Base-by-base conservation (phyloP, 1,139 yeast genomes). In the Sugiyamaella neomexicana region DNA sequence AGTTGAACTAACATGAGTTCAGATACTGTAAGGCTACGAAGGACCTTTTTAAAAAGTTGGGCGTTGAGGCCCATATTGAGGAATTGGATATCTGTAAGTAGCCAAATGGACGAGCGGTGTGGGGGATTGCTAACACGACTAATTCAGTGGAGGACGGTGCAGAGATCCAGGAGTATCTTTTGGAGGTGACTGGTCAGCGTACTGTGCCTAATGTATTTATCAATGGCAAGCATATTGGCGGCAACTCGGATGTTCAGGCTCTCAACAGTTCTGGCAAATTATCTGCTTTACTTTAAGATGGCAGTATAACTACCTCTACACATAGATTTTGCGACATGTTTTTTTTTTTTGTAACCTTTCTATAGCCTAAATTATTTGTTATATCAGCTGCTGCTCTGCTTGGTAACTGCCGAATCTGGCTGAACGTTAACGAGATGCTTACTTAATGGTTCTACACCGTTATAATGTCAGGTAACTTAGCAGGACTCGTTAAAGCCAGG, bases 201-300 rank as follows among this genome's bases (percentile, higher is more conserved):
- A 89, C 97, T 40, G 98, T 93, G 56, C 99, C 99, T 60, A 91
- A 87, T 72, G 81, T 93, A 61, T 90, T 86, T 74, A 90, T 93
- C 69, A 83, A 80, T 51, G 97, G 96, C 57, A 79, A 89, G 73
- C 97, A 89, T 75, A 82, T 93, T 65, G 99, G 99, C 59, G 99
- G 99, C 57, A 88, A 89, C 80, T 85, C 91, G 50, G 96, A 87
- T 64, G 77, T 91, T 59, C 95, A 89, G 74, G 59, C 63, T 38
- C 59, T 63, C 36, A 46, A 63, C 53, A 40, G 55, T 46, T 44
- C 46, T 9, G 70, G 69, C 49, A 52, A 66, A 61, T 63, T 67
- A 36, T 55, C 57, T 44, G 44, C 59, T 10, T 49, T 66, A 39
- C 61, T 66, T 32, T 56, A 57, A 47, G 38, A 7, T n/a, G 38